phyloP scores from a whole-genome alignment of 176 grass and related monocot genomes.

The Thalia dealbata region DNA sequence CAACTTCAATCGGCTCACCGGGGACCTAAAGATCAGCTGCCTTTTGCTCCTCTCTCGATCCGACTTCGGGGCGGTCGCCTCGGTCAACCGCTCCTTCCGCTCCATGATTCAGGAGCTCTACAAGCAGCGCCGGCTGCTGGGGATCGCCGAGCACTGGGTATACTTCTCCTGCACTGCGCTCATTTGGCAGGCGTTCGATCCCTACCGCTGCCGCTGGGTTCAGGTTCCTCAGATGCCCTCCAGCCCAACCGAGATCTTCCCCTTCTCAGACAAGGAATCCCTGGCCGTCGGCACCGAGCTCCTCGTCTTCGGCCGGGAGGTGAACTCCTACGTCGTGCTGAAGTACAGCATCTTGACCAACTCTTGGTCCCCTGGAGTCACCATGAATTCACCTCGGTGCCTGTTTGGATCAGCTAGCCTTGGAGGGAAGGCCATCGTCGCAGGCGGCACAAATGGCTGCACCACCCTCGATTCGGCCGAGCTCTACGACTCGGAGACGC shows the following conservation, averaged over 20 bases:
- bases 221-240: constrained; percentile 69
- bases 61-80: constrained; percentile 64
- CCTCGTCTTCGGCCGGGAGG: constrained; percentile 68
- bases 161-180: constrained; percentile 89
- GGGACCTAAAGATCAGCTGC: constrained; percentile 71
- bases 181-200: constrained; percentile 86
- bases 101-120: constrained; percentile 76
- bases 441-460: constrained; percentile 57
- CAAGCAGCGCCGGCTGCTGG: constrained; percentile 45
- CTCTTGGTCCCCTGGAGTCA: constrained; percentile 55
- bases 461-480: constrained; percentile 72
- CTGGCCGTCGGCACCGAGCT: constrained; percentile 88
- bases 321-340: constrained; percentile 54
- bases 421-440: constrained; percentile 64
- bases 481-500: constrained; percentile 71
- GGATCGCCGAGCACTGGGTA: constrained; percentile 74
- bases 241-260: constrained; percentile 62
- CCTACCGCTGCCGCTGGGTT: constrained; percentile 69
- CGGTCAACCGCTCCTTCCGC: constrained; percentile 62
- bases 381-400: constrained; percentile 77
- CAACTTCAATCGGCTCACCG: constrained; percentile 1
- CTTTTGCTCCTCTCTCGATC: constrained; percentile 67
- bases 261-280: constrained; percentile 87
- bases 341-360: constrained; percentile 87
- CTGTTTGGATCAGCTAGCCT: constrained; percentile 93